phyloP scores from a whole-genome alignment of 73 alveolate species.

The Diophrys sp. region DNA sequence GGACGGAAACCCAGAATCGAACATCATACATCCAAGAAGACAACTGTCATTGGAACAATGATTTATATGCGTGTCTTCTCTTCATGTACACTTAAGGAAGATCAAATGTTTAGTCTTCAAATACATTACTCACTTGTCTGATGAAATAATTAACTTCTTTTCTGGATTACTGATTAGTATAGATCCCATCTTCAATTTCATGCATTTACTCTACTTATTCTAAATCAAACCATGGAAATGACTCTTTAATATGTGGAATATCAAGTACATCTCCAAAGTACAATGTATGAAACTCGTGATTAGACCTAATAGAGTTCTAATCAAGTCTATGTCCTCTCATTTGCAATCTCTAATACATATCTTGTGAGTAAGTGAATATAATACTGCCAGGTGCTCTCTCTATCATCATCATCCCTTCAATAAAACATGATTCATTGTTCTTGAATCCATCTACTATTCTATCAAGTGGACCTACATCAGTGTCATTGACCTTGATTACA shows the following conservation, averaged over 20 bases:
- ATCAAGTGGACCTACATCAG: no score
- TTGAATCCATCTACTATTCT: neutral
- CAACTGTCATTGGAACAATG: no score
- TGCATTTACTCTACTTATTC: neutral
- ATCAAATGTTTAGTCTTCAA: neutral
- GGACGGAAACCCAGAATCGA: no score
- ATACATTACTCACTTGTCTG: neutral
- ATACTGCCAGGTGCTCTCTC: slow-evolving; percentile 1
- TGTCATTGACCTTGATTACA: no score
- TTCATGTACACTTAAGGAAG: no score
- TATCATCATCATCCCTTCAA: neutral
- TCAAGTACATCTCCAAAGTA: neutral
- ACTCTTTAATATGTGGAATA: neutral
- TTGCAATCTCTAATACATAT: neutral
- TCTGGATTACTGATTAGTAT: neutral
- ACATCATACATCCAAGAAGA: no score
- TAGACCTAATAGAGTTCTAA: neutral
- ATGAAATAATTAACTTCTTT: neutral
- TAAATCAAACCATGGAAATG: neutral
- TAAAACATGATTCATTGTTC: neutral
- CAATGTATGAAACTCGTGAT: neutral
- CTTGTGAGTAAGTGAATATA: neutral
- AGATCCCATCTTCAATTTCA: neutral
- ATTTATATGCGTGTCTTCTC: no score
- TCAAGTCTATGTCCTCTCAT: neutral